Base-by-base conservation (phyloP, 352 stramenopile species). In the Pythium chondricola region DNA sequence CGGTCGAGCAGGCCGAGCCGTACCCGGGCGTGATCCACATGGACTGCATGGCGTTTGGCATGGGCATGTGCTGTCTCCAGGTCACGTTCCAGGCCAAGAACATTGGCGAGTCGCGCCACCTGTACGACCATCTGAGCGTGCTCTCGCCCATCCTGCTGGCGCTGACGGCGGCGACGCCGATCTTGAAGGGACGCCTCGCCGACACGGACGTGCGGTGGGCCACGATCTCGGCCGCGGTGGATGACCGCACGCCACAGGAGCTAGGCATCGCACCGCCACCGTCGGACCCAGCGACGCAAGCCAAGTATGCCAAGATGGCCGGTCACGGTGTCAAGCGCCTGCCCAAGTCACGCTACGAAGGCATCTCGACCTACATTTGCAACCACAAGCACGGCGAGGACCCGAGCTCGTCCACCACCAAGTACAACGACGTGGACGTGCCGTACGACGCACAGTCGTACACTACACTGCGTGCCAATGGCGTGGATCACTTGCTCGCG, bases 11-110 rank as follows among this genome's bases (percentile, higher is more conserved):
- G 56, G 63, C 67, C 14, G 83, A 94, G 65, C 81, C 83, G 49
- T 83, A 88, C 56, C 79, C 80, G 16, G 83, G 81, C 14, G 89
- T 92, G 51, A 92, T 99, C 67, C 93, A 99, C 71, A 99, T 99
- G 97, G 97, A 99, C 74, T 95, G 91, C 41, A 99, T 99, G 97
- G 97, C 95, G 13, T 99, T 99, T 72, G 97, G 97, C n/a, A 99
- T 99, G 97, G 97, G 97, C 35, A 99, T 97, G 75, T 99, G 97
- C 76, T 99, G 97, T 61, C 74, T 99, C 27, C 97, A 99, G 68
- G 95, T 99, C 52, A 99, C 95, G 39, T 98, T 99, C 60, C 81
- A 93, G 71, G 96, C 95, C 36, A 97, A 97, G 63, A 97, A 99
- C 78, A 83, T 99, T 32, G 90, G 96, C 52, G 97, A 99, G 60